Base-by-base conservation (phyloP, 805 yeast species). In the Candida saitoana region DNA sequence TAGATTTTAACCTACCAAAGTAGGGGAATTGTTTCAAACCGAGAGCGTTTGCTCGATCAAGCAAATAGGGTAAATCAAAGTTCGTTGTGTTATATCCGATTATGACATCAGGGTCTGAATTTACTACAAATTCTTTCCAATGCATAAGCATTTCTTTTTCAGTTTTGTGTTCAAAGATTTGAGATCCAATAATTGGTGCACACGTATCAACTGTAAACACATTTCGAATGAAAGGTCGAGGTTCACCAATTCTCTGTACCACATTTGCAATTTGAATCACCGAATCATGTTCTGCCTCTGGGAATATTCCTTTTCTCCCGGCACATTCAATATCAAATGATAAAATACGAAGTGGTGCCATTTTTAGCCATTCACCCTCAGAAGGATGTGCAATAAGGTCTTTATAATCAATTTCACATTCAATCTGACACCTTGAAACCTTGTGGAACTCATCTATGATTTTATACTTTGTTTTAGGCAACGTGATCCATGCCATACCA, bases 251-350 rank as follows among this genome's bases (percentile, higher is more conserved):
- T 39, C 79, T 71, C 54, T 87, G 83, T 2, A 91, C 95, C 20
- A 93, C 96, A 56, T 88, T 91, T 4, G 99, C 99, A 48, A 93
- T 95, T 64, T 95, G 99, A 57, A 93, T 93, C 7, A 93, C 96
- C 0, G 96, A 85, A 67, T 93, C 99, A 36, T 79, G 76, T 47
- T 85, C 85, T 1, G 99, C 84, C 57, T 93, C 99, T 1, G 99
- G 99, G 61, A 93, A 93, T 9, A 93, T 77, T 41, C 99, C 99
- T 49, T 87, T 85, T 63, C 99, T 79, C 35, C 99, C 99, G 3
- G 99, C 93, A 75, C 99, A 93, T 64, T 93, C 99, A 47, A 93
- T 93, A 73, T 93, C 99, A 61, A 93, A 91, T 8, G 97, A 89
- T 50, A 93, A 69, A 38, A 93, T 82, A 55, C 99, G 82, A 45